Conservation (phyloP, 2,329 filamentous ascomycete genomes). For the Ophiostoma piceae region DNA sequence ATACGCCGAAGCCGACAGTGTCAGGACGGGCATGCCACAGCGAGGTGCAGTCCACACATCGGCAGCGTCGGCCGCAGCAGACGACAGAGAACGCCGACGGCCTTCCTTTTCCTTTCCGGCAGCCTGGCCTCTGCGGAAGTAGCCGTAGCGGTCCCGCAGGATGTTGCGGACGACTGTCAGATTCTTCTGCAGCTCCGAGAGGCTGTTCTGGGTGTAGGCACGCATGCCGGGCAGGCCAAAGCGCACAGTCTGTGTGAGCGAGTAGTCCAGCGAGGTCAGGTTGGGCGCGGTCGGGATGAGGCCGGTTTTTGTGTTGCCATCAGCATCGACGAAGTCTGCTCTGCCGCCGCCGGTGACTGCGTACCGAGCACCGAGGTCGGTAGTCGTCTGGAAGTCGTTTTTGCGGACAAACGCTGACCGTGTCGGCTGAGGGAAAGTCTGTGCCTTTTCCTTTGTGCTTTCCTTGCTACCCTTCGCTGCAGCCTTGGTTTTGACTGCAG, state of each 20-base stretch:
- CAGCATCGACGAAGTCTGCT: not conserved
- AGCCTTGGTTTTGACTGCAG: constrained; percentile 17
- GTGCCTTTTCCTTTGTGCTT: not conserved
- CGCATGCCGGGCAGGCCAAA: constrained; percentile 35
- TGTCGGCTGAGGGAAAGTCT: constrained; percentile 9
- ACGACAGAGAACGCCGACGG: not conserved
- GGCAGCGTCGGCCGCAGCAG: not conserved
- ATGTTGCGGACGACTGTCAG: not conserved
- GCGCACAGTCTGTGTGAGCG: constrained; percentile 38
- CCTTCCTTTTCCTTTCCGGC: not conserved
- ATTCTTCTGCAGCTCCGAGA: constrained; percentile 24
- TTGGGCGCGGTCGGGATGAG: not conserved
- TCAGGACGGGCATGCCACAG: constrained; percentile 35
- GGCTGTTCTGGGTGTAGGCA: constrained; percentile 24
- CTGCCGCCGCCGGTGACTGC: constrained; percentile 31
- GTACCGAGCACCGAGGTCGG: constrained; percentile 39
- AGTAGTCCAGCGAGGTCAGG: constrained; percentile 37
- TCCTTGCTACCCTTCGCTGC: not conserved
- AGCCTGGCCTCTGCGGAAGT: constrained; percentile 8
- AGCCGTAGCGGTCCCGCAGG: constrained; percentile 17
- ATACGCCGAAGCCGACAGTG: constrained; percentile 39
- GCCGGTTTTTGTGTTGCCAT: not conserved
- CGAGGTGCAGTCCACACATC: constrained; percentile 16
- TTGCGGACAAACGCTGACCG: constrained; percentile 25
- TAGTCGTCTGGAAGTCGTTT: constrained; percentile 32